These are phyloP conservation scores for Mucor irregularis DNA, from an alignment of 371 early-diverging fungal species.

Conservation along the genomic window DNA sequence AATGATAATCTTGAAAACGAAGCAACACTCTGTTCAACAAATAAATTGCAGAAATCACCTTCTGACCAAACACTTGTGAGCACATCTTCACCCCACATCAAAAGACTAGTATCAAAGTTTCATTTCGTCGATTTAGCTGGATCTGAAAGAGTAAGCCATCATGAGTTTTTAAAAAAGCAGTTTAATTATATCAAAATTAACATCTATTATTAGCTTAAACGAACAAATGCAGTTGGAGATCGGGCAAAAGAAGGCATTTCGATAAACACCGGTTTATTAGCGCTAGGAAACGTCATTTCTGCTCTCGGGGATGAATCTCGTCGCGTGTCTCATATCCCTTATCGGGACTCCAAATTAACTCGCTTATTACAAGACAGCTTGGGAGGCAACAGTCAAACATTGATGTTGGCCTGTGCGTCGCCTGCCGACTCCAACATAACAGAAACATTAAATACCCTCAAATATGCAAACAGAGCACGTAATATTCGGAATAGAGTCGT, in stretches of 20 bases:
- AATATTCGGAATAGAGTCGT: conserved; percentile 72
- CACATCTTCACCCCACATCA: not conserved
- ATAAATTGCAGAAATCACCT: conserved; percentile 51
- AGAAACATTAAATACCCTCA: conserved; percentile 87
- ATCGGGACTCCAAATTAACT: conserved; percentile 91
- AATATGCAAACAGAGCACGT: conserved; percentile 80
- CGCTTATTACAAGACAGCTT: conserved; percentile 14
- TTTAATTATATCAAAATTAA: not conserved
- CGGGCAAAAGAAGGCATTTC: conserved; percentile 95
- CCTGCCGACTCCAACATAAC: conserved; percentile 67
- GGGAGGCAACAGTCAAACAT: conserved; percentile 85
- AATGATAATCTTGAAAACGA: not conserved
- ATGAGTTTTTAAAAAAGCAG: not conserved
- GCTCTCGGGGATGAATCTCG: conserved; percentile 84
- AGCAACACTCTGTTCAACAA: too few species aligned
- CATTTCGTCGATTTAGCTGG: conserved; percentile 54
- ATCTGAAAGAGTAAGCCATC: conserved; percentile 33
- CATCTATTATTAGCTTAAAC: conserved; percentile 66
- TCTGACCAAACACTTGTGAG: conserved; percentile 3
- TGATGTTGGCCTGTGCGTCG: conserved; percentile 89
- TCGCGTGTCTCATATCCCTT: conserved; percentile 75
- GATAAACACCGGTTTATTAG: conserved; percentile 96
- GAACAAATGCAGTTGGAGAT: conserved; percentile 89
- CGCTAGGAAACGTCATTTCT: conserved; percentile 96
- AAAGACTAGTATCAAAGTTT: conserved; percentile 32